Percentiles rank a stretch among this genome's conserved stretches.
Conservation (phyloP, 805 yeast species). For the Metschnikowia amazonensis region DNA sequence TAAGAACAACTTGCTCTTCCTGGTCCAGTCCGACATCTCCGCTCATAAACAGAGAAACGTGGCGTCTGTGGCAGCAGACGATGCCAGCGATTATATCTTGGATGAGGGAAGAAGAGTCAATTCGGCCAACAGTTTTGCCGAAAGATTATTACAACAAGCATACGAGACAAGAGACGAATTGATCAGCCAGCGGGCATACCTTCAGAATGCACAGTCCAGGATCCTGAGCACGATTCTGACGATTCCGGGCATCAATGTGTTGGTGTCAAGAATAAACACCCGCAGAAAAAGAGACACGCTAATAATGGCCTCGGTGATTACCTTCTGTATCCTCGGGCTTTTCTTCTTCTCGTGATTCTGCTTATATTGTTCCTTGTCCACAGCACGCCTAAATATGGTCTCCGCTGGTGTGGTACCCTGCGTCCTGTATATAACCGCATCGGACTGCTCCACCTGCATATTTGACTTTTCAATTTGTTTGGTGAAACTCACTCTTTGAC, state of each 20-base stretch:
- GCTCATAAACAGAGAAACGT: slow-evolving; percentile 49
- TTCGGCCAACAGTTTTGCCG: slow-evolving; percentile 70
- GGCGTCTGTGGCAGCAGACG: slow-evolving; percentile 17
- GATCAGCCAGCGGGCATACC: slow-evolving; percentile 59
- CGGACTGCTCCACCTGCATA: neutral
- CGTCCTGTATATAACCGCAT: slow-evolving; percentile 1
- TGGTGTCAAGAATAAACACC: slow-evolving; percentile 78
- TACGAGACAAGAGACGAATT: slow-evolving; percentile 87
- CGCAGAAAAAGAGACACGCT: slow-evolving; percentile 85
- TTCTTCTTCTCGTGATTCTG: slow-evolving; percentile 36
- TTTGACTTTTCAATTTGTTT: neutral
- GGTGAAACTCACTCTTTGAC: neutral
- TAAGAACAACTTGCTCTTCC: slow-evolving; percentile 65
- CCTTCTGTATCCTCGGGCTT: slow-evolving; percentile 66
- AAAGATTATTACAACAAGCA: slow-evolving; percentile 77
- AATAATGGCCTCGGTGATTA: slow-evolving; percentile 71
- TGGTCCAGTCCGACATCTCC: slow-evolving; percentile 77
- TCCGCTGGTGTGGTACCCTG: slow-evolving; percentile 1
- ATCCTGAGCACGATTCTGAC: slow-evolving; percentile 57
- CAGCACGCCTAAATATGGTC: neutral
- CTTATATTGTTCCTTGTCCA: neutral
- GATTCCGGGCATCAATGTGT: slow-evolving; percentile 78
- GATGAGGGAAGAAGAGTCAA: slow-evolving; percentile 75
- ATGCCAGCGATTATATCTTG: slow-evolving; percentile 69
- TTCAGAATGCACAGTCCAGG: slow-evolving; percentile 61